Conservation (phyloP, 73 alveolate species). For the Paramecium octaurelia region DNA sequence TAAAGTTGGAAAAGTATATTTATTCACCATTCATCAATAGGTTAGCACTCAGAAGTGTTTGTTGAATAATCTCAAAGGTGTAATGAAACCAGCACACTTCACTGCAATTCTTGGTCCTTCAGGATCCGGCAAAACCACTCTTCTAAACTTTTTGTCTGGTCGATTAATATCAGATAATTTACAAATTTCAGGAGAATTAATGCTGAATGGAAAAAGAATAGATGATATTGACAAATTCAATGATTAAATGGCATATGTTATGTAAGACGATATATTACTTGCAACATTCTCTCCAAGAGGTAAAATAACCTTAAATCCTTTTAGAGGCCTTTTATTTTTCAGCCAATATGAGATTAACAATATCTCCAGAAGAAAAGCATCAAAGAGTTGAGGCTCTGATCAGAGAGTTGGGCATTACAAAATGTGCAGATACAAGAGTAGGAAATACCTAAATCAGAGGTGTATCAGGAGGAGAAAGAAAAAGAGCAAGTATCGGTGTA, state of each 20-base stretch:
- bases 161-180: slow-evolving; percentile 59
- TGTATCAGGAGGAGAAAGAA: slow-evolving; percentile 90
- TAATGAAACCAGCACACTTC: slow-evolving; percentile 66
- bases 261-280: slow-evolving; percentile 69
- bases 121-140: slow-evolving; percentile 72
- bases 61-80: slow-evolving; percentile 66
- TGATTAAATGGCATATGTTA: slow-evolving; percentile 65
- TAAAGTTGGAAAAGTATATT: slow-evolving; percentile 24
- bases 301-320: background rate
- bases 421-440: slow-evolving; percentile 79
- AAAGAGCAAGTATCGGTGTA: slow-evolving; percentile 85
- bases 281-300: slow-evolving; percentile 70
- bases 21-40: background rate
- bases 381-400: slow-evolving; percentile 74
- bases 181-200: slow-evolving; percentile 40
- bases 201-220: slow-evolving; percentile 51
- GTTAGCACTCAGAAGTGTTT: slow-evolving; percentile 11
- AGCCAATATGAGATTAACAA: slow-evolving; percentile 69
- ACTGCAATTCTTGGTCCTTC: slow-evolving; percentile 76
- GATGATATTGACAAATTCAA: slow-evolving; percentile 57
- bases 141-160: slow-evolving; percentile 64
- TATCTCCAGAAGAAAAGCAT: slow-evolving; percentile 52
- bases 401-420: slow-evolving; percentile 69
- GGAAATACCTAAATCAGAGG: slow-evolving; percentile 82
- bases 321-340: slow-evolving; percentile 69